Percentiles rank a stretch among this genome's conserved stretches.
These are phyloP conservation scores for Thermothielavioides terrestris DNA, from an alignment of 495 filamentous ascomycete species.

Conservation along the genomic window DNA sequence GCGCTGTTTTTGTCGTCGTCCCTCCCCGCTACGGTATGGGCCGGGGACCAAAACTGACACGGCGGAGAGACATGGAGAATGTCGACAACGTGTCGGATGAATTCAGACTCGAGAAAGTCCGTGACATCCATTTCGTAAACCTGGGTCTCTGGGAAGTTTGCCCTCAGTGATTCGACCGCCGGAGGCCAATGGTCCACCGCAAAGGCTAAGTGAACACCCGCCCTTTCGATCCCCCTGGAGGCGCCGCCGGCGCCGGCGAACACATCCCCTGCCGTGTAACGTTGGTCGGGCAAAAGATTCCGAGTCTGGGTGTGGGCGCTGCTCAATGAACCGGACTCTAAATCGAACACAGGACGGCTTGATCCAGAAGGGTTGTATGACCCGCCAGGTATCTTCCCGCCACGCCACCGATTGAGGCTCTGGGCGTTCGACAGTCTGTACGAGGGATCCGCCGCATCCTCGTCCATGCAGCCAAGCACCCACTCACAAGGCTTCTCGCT, in stretches of 20 bases:
- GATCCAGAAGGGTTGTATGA: conserved; percentile 10
- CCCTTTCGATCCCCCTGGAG: conserved; percentile 55
- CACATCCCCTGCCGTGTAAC: conserved; percentile 59
- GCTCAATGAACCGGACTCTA: not conserved
- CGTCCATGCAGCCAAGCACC: conserved; percentile 17
- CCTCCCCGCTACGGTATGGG: conserved; percentile 55
- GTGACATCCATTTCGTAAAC: conserved; percentile 39
- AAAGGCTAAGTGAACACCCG: conserved; percentile 52
- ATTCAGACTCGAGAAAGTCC: conserved; percentile 34
- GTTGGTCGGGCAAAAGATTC: conserved; percentile 19
- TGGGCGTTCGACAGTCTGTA: conserved; percentile 4
- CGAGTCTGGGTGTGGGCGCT: not conserved
- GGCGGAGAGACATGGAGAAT: conserved; percentile 76
- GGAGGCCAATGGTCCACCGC: conserved; percentile 51
- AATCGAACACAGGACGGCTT: not conserved
- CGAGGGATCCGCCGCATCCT: conserved; percentile 13
- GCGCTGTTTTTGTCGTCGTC: conserved; percentile 70
- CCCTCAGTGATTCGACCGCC: conserved; percentile 48
- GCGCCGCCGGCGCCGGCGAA: conserved; percentile 75
- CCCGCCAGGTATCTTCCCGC: conserved; percentile 31
- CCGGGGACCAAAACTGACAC: conserved; percentile 74
- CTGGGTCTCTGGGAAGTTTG: conserved; percentile 48
- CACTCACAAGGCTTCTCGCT: conserved; percentile 26
- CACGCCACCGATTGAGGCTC: conserved; percentile 31
- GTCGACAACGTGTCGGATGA: conserved; percentile 45